Conservation (phyloP, 2,329 filamentous ascomycete species). For the Microsporum audouinii region DNA sequence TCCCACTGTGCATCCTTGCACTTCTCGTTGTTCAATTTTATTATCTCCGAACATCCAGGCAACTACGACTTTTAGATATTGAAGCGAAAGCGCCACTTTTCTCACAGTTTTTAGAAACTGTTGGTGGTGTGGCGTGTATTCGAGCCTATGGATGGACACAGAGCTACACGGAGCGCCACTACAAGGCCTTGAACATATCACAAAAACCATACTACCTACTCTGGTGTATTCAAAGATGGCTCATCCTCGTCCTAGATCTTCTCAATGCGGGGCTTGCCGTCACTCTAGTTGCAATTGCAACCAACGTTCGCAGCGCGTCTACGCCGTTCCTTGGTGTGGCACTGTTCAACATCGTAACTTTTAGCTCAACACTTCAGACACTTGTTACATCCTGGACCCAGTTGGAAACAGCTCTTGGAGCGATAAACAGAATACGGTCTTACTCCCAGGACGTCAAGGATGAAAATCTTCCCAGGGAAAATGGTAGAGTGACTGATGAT, state of each 20-base stretch:
- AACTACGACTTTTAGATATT: conserved; percentile 1
- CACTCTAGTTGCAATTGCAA: background rate
- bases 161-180: background rate
- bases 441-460: background rate
- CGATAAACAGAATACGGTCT: background rate
- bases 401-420: background rate
- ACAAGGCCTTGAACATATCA: conserved; percentile 1
- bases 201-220: conserved; percentile 4
- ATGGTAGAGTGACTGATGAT: conserved; percentile 11
- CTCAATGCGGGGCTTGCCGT: conserved; percentile 2
- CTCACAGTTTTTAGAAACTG: conserved; percentile 2
- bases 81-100: conserved; percentile 2
- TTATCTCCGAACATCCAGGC: conserved; percentile 1
- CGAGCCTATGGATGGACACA: background rate
- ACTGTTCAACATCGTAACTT: background rate
- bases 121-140: background rate
- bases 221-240: conserved; percentile 4
- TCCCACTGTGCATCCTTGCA: background rate
- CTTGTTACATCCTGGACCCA: background rate
- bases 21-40: background rate
- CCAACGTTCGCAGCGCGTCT: background rate
- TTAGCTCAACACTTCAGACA: background rate
- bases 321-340: conserved; percentile 1
- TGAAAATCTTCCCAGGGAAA: conserved; percentile 10
- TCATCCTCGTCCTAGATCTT: background rate